Evolutionary conservation across 805 yeast species (phyloP).

Genomic region (Komagataella mondaviorum): DNA sequence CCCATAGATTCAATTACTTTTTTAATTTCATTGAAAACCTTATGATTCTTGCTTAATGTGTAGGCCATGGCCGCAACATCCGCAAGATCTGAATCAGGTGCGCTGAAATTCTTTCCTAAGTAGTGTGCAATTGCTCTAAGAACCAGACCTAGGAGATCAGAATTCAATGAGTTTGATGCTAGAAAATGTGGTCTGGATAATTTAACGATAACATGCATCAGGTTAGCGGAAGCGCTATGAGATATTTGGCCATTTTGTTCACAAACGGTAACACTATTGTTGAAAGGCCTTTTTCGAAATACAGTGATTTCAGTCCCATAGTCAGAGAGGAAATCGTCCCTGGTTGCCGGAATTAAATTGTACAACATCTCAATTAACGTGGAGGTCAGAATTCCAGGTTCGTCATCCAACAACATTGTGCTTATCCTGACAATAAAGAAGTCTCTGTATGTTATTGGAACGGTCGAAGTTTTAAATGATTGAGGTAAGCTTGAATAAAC

Average conservation of each 20-base stretch:
- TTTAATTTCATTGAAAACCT: not conserved
- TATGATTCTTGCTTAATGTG: not conserved
- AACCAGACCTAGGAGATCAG: slow-evolving; percentile 47
- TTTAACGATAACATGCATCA: slow-evolving; percentile 28
- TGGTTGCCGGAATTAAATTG: slow-evolving; percentile 33
- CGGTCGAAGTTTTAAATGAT: slow-evolving; percentile 25
- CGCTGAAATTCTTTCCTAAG: not conserved
- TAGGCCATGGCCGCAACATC: not conserved
- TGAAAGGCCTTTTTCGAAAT: not conserved
- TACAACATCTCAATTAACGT: slow-evolving; percentile 46
- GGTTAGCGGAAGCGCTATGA: slow-evolving; percentile 30
- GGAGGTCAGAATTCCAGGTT: slow-evolving; percentile 23
- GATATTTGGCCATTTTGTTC: slow-evolving; percentile 15
- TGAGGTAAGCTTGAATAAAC: slow-evolving; percentile 39
- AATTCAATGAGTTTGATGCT: slow-evolving; percentile 21
- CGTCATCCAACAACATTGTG: slow-evolving; percentile 22
- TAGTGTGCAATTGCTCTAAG: slow-evolving; percentile 36
- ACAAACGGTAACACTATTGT: not conserved
- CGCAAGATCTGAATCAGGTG: not conserved
- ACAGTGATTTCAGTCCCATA: not conserved
- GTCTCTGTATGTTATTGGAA: slow-evolving; percentile 46
- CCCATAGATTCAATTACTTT: not conserved
- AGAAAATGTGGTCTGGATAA: slow-evolving; percentile 24
- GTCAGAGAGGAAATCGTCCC: not conserved
- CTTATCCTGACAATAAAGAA: slow-evolving; percentile 43